A percentile compares a stretch with the other conserved stretches of the same genome.
phyloP scores from a whole-genome alignment of 116 monocot species.

The Thalassia testudinum region DNA sequence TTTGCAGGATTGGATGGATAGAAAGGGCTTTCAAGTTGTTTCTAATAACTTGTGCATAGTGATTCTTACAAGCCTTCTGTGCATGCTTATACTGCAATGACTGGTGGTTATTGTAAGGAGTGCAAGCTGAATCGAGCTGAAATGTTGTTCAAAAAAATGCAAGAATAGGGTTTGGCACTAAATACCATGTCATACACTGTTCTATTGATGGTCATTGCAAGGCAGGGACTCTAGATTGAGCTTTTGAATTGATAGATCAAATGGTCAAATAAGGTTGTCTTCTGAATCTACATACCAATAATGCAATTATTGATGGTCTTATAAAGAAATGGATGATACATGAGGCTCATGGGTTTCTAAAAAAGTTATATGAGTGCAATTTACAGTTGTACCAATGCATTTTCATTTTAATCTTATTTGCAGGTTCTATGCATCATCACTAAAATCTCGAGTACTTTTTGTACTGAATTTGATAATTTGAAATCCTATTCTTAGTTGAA shows the following conservation, averaged over 20 bases:
- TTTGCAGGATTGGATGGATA: constrained; percentile 95
- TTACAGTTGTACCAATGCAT: too few species aligned
- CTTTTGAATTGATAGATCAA: constrained; percentile 41
- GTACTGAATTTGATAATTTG: too few species aligned
- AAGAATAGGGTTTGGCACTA: constrained; percentile 56
- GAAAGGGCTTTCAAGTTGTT: constrained; percentile 88
- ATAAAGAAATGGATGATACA: constrained; percentile 46
- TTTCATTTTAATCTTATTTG: too few species aligned
- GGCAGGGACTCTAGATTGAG: constrained; percentile 45
- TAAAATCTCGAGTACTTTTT: too few species aligned
- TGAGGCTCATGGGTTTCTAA: constrained; percentile 56
- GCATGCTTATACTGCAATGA: constrained; percentile 85
- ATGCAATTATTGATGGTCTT: constrained; percentile 53
- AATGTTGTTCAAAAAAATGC: constrained; percentile 73
- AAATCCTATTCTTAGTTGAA: too few species aligned
- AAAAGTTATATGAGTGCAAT: constrained; percentile 18
- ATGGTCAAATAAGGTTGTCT: constrained; percentile 46
- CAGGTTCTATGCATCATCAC: too few species aligned
- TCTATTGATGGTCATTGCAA: constrained; percentile 76
- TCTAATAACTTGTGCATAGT: constrained; percentile 80
- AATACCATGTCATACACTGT: constrained; percentile 71
- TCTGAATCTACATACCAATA: constrained; percentile 69
- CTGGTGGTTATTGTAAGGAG: constrained; percentile 80
- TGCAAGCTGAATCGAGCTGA: constrained; percentile 70
- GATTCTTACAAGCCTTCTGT: constrained; percentile 81